A percentile compares a stretch with the other conserved stretches of the same genome.
phyloP scores from a whole-genome alignment of 2,329 filamentous ascomycete genomes.

The Juglanconis sp. region DNA sequence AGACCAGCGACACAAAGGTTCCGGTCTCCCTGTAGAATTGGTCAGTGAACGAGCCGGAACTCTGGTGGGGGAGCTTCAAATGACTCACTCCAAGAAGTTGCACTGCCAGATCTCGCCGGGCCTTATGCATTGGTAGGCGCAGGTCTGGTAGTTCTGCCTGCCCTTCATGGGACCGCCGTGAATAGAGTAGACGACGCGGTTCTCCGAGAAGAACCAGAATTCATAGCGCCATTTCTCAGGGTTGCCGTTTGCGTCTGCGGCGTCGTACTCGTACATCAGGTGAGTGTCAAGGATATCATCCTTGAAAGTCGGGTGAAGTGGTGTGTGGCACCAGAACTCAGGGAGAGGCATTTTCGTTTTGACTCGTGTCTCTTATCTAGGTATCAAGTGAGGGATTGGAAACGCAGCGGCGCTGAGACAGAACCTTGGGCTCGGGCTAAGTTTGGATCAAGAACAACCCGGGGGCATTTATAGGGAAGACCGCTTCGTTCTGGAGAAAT shows the following conservation, averaged over 20 bases:
- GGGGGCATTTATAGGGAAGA: not conserved
- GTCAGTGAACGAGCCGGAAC: too few relatives aligned
- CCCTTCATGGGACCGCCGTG: slow-evolving; percentile 59
- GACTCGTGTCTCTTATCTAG: not conserved
- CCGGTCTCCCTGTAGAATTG: slow-evolving; percentile 44
- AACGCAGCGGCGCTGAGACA: not conserved
- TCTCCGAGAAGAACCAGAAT: slow-evolving; percentile 56
- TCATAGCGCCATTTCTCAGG: slow-evolving; percentile 60
- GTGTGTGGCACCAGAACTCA: slow-evolving; percentile 6
- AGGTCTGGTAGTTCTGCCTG: slow-evolving; percentile 50
- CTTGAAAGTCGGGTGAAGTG: slow-evolving; percentile 36
- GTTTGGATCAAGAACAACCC: not conserved
- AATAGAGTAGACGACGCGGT: slow-evolving; percentile 55
- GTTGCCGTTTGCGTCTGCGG: slow-evolving; percentile 42
- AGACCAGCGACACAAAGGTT: slow-evolving; percentile 53
- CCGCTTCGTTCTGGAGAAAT: not conserved
- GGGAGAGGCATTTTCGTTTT: slow-evolving; percentile 7
- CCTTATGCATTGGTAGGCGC: slow-evolving; percentile 55
- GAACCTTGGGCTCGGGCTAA: too few relatives aligned
- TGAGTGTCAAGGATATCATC: slow-evolving; percentile 51
- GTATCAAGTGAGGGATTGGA: not conserved
- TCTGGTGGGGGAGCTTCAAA: too few relatives aligned
- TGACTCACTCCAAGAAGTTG: slow-evolving; percentile 45
- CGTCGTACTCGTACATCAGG: slow-evolving; percentile 56
- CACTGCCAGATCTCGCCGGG: slow-evolving; percentile 58